Base-by-base conservation (phyloP, 108 stramenopile genomes). In the Nitzschia sp. region DNA sequence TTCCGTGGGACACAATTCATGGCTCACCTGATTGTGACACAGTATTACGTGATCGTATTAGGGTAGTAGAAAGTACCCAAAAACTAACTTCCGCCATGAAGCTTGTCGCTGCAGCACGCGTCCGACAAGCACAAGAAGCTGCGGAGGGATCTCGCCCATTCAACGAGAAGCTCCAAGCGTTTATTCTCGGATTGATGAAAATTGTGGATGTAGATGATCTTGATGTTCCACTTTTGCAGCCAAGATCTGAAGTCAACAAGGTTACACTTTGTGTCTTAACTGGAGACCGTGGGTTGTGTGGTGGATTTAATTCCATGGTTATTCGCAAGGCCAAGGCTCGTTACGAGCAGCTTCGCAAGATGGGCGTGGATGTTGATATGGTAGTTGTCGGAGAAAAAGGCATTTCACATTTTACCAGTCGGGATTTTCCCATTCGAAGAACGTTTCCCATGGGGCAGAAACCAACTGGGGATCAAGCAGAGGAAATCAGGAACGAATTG, bases 51-150 rank as follows among this genome's bases (percentile, higher is more conserved):
- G 91, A 94, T 69, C 93, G 97, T 63, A 98, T 98, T 69, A 58
- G 54, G 8, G 81, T 90, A 51, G 94, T 95, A 11, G 86, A 89
- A 70, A 92, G 92, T 80, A 96, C 92, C 41, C 77, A 82, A 67
- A 93, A 93, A 80, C 96, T 98, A 80, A 98, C 97, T 66, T 90
- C 86, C 76, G 97, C 97, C 69, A 98, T 98, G 97, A 93, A 95
- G 75, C 96, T 98, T 57, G 97, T 98, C 57, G 97, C 97, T 60
- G 97, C 97, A 50, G 96, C 97, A 42, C 95, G 95, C 79, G 97
- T 98, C 40, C 94, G 96, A 67, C 91, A 93, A 72, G 97, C 97
- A n/a, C 97, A 97, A 77, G 95, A 96, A 24, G 92, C 95, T 46
- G 95, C 95, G 51, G 80, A 96, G 53, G 84, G 85, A 70, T 96